Conservation (phyloP, 2,329 filamentous ascomycete species). For the Pyrenochaeta sp. region DNA sequence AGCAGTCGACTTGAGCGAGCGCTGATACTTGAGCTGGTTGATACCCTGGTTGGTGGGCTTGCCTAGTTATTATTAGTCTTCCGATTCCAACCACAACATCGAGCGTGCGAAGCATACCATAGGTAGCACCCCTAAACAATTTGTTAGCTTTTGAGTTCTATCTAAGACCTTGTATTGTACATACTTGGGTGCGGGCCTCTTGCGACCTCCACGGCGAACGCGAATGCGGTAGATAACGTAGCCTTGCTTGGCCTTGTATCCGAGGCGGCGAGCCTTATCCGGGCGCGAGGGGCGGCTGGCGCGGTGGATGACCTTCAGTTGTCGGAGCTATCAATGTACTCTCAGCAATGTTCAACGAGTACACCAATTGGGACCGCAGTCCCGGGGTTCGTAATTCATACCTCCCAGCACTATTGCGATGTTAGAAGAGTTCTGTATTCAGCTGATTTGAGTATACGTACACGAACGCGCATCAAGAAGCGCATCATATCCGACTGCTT, state of each 20-base stretch:
- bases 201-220: slow-evolving; percentile 98
- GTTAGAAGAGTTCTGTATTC: slow-evolving; percentile 37
- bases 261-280: slow-evolving; percentile 99
- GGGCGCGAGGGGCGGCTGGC: slow-evolving; percentile 97
- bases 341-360: slow-evolving; percentile 99
- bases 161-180: slow-evolving; percentile 14
- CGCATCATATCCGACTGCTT: slow-evolving; percentile 99
- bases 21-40: slow-evolving; percentile 99
- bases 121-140: slow-evolving; percentile 81
- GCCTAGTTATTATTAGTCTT: slow-evolving; percentile 66
- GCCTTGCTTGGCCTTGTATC: slow-evolving; percentile 99
- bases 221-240: slow-evolving; percentile 99
- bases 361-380: slow-evolving; percentile 56
- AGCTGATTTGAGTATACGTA: slow-evolving; percentile 36
- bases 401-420: slow-evolving; percentile 85
- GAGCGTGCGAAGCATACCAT: slow-evolving; percentile 70
- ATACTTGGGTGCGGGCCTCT: slow-evolving; percentile 86
- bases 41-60: slow-evolving; percentile 99
- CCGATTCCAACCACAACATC: slow-evolving; percentile 1
- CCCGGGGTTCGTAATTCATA: slow-evolving; percentile 56
- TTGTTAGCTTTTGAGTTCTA: slow-evolving; percentile 35
- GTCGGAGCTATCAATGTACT: slow-evolving; percentile 99
- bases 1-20: slow-evolving; percentile 94
- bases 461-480: slow-evolving; percentile 90
- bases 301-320: slow-evolving; percentile 99